Evolutionary conservation across 1,139 yeast genomes (phyloP).

Genomic region (Saccharomyces hybrid): DNA sequence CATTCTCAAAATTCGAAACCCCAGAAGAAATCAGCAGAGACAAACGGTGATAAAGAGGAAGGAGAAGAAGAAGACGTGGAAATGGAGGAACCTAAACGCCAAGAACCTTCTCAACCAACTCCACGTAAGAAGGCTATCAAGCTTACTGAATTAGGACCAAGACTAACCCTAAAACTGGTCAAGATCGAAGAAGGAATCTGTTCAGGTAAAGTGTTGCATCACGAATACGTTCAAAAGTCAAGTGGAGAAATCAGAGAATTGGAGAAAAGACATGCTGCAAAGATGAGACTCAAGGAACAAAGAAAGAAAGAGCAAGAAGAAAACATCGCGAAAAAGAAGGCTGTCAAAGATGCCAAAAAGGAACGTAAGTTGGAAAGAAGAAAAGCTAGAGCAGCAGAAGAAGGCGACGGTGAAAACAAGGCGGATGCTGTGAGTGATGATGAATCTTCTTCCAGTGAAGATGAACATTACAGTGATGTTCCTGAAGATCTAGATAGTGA

Average conservation of each 20-base stretch:
- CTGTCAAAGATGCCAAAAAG: conserved; percentile 63
- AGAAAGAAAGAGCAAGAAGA: conserved; percentile 75
- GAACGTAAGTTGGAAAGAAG: conserved; percentile 60
- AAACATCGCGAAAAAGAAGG: conserved; percentile 70
- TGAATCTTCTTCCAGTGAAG: conserved; percentile 7
- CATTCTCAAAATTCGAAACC: background rate
- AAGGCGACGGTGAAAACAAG: conserved; percentile 15
- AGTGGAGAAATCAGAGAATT: conserved; percentile 51
- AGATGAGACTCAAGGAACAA: conserved; percentile 54
- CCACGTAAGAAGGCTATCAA: conserved; percentile 77
- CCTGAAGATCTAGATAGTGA: conserved; percentile 40
- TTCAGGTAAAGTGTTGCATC: conserved; percentile 81
- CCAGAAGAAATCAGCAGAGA: background rate
- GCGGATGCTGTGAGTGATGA: conserved; percentile 22
- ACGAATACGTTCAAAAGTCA: conserved; percentile 58
- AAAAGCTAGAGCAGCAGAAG: conserved; percentile 30
- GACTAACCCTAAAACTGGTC: conserved; percentile 64
- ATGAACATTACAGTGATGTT: conserved; percentile 32
- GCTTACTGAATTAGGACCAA: conserved; percentile 88
- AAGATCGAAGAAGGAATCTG: conserved; percentile 92
- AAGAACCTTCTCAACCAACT: conserved; percentile 8
- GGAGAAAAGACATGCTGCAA: conserved; percentile 60
- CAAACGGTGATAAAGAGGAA: conserved; percentile 12
- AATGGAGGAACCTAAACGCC: conserved; percentile 4
- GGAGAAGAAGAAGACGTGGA: conserved; percentile 20